Base-by-base conservation (phyloP, 2,329 filamentous ascomycete species). In the Apiospora kogelbergensis region DNA sequence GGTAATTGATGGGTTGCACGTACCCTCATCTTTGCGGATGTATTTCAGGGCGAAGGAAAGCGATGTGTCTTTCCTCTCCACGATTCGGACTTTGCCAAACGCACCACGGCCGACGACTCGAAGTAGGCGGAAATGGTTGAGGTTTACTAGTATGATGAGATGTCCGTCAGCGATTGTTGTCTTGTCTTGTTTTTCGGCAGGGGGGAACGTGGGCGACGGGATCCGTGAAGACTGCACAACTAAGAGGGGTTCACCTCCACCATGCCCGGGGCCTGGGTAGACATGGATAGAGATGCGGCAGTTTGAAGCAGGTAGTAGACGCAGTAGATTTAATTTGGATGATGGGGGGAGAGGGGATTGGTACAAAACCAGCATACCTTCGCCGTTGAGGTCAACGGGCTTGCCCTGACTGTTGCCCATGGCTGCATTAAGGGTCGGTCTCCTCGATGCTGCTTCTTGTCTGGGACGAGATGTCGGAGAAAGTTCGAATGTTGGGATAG, bases 361-460 rank as follows among this genome's bases (percentile, higher is more conserved):
- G 33, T 11, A 22, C 2, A 71, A 70, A 71, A 68, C 42, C 67
- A 71, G 84, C 89, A 78, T 85, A 97, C 94, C 93, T 91, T 97
- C 93, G 84, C 97, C 95, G 83, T 92, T 93, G 83, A 95, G 91
- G 80, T 94, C 91, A 84, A 97, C 89, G 82, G 93, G 93, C 82
- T 98, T 98, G 82, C 95, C 95, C 83, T 95, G 94, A 80, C 91
- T 92, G 84, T 98, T 98, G 80, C 95, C 95, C 95, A 98, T 98
- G 60, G 64, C 69, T 68, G 42, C 44, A 60, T 60, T 60, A 60
- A 60, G 53, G 53, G 53, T 60, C 37, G 53, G 17, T 60, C 30
- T 60, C 53, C 53, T 60, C 30, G 53, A 60, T 60, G 53, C 53
- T 60, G 53, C 53, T 37, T n/a, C 20, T 60, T 37, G 53, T 60